Percentiles rank a stretch among this genome's conserved stretches.
These are phyloP conservation scores for Thyridium curvatum DNA, from an alignment of 2,329 filamentous ascomycete species.

Conservation along the genomic window DNA sequence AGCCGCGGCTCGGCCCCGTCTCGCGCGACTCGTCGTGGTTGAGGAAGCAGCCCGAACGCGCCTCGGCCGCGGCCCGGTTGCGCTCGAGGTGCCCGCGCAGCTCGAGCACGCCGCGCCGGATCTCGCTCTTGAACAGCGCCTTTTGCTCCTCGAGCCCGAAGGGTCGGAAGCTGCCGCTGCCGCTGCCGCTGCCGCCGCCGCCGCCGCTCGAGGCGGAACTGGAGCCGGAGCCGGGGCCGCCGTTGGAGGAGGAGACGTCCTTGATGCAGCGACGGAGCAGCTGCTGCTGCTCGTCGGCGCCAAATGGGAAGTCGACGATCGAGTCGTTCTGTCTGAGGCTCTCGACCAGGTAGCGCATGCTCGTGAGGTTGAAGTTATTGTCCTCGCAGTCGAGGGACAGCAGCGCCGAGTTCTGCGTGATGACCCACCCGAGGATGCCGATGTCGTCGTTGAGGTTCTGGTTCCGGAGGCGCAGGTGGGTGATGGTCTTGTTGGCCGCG, in stretches of 20 bases:
- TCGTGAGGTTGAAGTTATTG: slow-evolving; percentile 48
- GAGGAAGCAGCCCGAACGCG: slow-evolving; percentile 14
- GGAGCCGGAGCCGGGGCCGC: too few relatives aligned
- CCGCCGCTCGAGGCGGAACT: too few relatives aligned
- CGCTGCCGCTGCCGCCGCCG: too few relatives aligned
- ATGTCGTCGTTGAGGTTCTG: slow-evolving; percentile 49
- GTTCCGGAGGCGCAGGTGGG: slow-evolving; percentile 48
- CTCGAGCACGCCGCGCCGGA: slow-evolving; percentile 11
- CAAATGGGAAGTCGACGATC: slow-evolving; percentile 35
- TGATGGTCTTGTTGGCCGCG: slow-evolving; percentile 20
- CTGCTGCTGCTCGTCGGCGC: slow-evolving; percentile 15
- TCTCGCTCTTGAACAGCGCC: slow-evolving; percentile 9
- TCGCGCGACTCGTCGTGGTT: slow-evolving; percentile 17
- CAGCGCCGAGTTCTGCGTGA: slow-evolving; percentile 41
- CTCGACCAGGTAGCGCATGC: slow-evolving; percentile 38
- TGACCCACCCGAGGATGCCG: slow-evolving; percentile 40
- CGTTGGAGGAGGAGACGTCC: slow-evolving; percentile 9
- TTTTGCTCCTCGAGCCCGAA: slow-evolving; percentile 12
- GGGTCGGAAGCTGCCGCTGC: slow-evolving; percentile 8
- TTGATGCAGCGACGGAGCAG: slow-evolving; percentile 14
- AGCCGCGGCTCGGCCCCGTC: slow-evolving; percentile 12
- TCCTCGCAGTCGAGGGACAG: slow-evolving; percentile 47
- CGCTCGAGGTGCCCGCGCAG: slow-evolving; percentile 15
- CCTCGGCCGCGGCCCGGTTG: slow-evolving; percentile 17
- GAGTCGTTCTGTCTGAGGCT: slow-evolving; percentile 34